phyloP scores from a whole-genome alignment of 2,329 filamentous ascomycete species.

The Corynespora cassiicola region DNA sequence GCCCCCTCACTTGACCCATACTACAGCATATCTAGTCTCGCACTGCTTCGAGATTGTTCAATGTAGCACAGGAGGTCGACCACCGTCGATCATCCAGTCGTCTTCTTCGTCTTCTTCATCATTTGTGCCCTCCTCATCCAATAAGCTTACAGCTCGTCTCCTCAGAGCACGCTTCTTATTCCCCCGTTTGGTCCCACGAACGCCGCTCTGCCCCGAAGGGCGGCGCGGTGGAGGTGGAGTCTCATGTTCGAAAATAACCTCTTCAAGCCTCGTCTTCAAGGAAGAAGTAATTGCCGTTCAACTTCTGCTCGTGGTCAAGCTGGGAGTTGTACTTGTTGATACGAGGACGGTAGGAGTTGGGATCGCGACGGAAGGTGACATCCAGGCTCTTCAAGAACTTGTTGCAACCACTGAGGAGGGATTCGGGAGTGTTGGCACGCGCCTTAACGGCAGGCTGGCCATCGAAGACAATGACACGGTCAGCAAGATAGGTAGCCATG shows the following conservation, averaged over 20 bases:
- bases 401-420: conserved; percentile 94
- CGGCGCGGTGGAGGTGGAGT: conserved; percentile 40
- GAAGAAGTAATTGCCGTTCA: conserved; percentile 96
- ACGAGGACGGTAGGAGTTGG: conserved; percentile 92
- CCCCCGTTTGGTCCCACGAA: conserved; percentile 44
- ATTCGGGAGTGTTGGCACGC: conserved; percentile 88
- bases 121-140: conserved; percentile 62
- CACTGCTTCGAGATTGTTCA: not conserved
- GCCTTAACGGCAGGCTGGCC: conserved; percentile 88
- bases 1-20: too few relatives aligned
- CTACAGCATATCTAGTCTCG: too few relatives aligned
- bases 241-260: conserved; percentile 62
- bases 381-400: conserved; percentile 94
- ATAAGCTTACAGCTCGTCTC: conserved; percentile 38
- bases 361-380: conserved; percentile 98
- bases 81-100: conserved; percentile 63
- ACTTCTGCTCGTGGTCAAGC: conserved; percentile 97
- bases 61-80: conserved; percentile 66
- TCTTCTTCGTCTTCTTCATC: conserved; percentile 70
- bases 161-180: conserved; percentile 43
- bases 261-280: conserved; percentile 83
- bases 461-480: conserved; percentile 98
- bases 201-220: conserved; percentile 48
- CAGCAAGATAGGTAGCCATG: conserved; percentile 84
- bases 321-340: conserved; percentile 98